These are phyloP conservation scores for Haplosporangium gracile DNA, from an alignment of 192 early-diverging fungal genomes.

Conservation along the genomic window DNA sequence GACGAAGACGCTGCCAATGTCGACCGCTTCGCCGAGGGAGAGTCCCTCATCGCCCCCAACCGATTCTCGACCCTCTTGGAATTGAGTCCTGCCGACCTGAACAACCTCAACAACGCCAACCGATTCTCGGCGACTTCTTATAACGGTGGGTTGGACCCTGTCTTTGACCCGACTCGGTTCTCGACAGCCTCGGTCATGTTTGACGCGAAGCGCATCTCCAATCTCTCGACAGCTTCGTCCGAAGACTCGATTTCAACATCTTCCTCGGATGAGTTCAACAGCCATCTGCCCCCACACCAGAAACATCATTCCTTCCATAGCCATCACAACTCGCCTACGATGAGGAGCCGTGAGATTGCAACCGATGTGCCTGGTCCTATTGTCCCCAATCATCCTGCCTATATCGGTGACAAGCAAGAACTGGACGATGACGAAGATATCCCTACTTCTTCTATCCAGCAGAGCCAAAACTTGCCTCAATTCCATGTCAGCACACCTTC, in stretches of 20 bases:
- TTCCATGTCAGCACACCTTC: conserved; percentile 2
- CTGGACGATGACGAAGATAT: conserved; percentile 42
- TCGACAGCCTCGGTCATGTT: conserved; percentile 43
- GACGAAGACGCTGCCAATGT: background rate
- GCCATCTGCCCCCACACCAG: conserved; percentile 39
- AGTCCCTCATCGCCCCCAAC: conserved; percentile 30
- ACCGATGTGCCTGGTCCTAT: background rate
- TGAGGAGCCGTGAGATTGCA: background rate
- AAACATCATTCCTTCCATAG: conserved; percentile 49
- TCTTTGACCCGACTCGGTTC: conserved; percentile 35
- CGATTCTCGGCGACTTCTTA: conserved; percentile 21
- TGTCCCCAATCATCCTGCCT: conserved; percentile 6
- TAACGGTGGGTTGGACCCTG: conserved; percentile 15
- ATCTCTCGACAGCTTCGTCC: conserved; percentile 19
- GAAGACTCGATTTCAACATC: conserved; percentile 30
- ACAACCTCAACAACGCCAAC: conserved; percentile 15
- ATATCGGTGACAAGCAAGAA: conserved; percentile 46
- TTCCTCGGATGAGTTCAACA: conserved; percentile 40
- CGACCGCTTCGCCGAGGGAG: conserved; percentile 27
- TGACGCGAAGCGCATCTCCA: conserved; percentile 47
- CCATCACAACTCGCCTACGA: conserved; percentile 28
- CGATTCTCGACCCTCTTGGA: conserved; percentile 47
- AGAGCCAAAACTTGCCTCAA: background rate
- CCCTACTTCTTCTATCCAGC: background rate
- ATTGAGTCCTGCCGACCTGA: conserved; percentile 8